Evolutionary conservation across 805 yeast genomes (phyloP).

Genomic region (Candida nonsorbophila): DNA sequence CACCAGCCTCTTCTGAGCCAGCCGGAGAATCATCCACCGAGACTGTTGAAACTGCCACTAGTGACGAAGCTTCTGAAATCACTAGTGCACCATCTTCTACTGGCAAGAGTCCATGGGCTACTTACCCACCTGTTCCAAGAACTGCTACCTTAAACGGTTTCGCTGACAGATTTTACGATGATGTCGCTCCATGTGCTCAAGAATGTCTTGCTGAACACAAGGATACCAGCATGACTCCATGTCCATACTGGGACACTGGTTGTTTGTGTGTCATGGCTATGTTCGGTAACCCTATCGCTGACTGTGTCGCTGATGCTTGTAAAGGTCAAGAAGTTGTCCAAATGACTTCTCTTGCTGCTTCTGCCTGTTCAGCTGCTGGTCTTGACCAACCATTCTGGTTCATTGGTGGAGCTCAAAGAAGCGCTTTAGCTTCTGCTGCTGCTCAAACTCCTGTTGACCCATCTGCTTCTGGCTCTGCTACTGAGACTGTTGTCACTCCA

Average conservation of each 20-base stretch:
- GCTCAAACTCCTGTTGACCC: slow-evolving; percentile 4
- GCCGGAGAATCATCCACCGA: not conserved
- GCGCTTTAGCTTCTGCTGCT: slow-evolving; percentile 1
- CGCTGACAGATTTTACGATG: slow-evolving; percentile 35
- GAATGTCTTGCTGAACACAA: slow-evolving; percentile 26
- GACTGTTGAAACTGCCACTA: not conserved
- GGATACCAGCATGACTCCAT: slow-evolving; percentile 34
- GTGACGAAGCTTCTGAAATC: not conserved
- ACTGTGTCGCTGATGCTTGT: slow-evolving; percentile 34
- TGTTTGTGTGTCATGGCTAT: slow-evolving; percentile 45
- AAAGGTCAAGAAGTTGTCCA: slow-evolving; percentile 24
- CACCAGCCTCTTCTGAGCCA: not conserved
- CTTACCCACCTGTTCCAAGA: slow-evolving; percentile 38
- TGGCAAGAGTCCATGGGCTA: slow-evolving; percentile 25
- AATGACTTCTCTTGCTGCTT: slow-evolving; percentile 7
- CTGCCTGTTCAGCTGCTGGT: slow-evolving; percentile 25
- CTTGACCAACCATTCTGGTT: slow-evolving; percentile 29
- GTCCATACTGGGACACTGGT: slow-evolving; percentile 48
- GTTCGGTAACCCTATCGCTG: slow-evolving; percentile 36
- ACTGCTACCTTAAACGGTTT: slow-evolving; percentile 43
- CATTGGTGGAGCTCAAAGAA: slow-evolving; percentile 11
- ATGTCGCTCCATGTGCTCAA: slow-evolving; percentile 1
- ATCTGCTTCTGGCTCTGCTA: slow-evolving; percentile 17
- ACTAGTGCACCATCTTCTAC: slow-evolving; percentile 9
- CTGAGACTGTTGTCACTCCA: slow-evolving; percentile 15